Conservation (phyloP, 2,329 filamentous ascomycete genomes). For the Rasamsonia emersonii region DNA sequence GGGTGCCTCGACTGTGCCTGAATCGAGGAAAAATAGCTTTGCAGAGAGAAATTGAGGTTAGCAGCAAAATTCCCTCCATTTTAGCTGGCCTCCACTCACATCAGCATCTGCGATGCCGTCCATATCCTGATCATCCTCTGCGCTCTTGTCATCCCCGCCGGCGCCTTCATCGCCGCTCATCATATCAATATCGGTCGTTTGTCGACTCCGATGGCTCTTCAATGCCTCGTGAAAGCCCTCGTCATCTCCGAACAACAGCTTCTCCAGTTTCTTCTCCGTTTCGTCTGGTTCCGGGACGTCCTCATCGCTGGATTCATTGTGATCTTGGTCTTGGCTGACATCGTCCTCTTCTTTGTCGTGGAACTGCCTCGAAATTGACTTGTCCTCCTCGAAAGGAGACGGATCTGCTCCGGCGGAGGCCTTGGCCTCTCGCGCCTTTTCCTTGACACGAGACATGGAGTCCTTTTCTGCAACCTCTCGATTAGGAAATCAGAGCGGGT, state of each 20-base stretch:
- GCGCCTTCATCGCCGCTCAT: slow-evolving; percentile 20
- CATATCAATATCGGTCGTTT: slow-evolving; percentile 29
- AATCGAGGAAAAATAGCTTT: slow-evolving; percentile 76
- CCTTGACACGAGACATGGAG: slow-evolving; percentile 18
- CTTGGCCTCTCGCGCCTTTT: slow-evolving; percentile 19
- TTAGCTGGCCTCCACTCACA: too few relatives aligned
- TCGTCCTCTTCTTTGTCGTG: slow-evolving; percentile 17
- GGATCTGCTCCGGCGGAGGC: slow-evolving; percentile 13
- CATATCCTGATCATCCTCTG: slow-evolving; percentile 44
- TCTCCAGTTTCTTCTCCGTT: slow-evolving; percentile 77
- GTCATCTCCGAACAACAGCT: slow-evolving; percentile 78
- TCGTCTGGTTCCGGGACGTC: slow-evolving; percentile 60
- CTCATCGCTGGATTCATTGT: slow-evolving; percentile 15
- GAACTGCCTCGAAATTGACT: slow-evolving; percentile 9
- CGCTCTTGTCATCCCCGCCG: slow-evolving; percentile 32
- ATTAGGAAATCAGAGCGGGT: too few relatives aligned
- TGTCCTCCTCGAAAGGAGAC: slow-evolving; percentile 18
- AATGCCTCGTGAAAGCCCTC: slow-evolving; percentile 71
- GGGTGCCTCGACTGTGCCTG: slow-evolving; percentile 42
- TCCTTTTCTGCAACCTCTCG: too few relatives aligned
- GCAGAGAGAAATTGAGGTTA: slow-evolving; percentile 1
- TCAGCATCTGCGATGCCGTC: slow-evolving; percentile 68
- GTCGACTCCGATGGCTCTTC: slow-evolving; percentile 46
- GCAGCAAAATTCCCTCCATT: too few relatives aligned
- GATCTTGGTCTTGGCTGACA: too few relatives aligned